These are phyloP conservation scores for Claviceps sorghi DNA, from an alignment of 2,329 filamentous ascomycete genomes.

Conservation along the genomic window DNA sequence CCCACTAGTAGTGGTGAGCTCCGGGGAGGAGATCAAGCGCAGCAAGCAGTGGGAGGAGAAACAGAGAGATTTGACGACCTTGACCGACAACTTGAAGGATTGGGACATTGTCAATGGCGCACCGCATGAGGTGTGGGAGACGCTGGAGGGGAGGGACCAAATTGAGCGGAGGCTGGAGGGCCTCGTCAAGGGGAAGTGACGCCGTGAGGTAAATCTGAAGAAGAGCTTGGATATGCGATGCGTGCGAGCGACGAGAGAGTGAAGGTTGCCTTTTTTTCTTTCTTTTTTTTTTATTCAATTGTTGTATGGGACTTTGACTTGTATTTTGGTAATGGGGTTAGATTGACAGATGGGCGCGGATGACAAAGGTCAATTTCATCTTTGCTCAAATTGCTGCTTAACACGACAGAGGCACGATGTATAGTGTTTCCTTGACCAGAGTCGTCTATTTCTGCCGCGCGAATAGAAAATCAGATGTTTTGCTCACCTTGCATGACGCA, in stretches of 20 bases:
- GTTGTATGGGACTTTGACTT: background rate
- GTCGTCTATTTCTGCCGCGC: too few species aligned
- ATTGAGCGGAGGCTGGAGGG: constrained; percentile 69
- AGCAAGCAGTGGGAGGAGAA: constrained; percentile 66
- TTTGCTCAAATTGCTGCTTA: too few species aligned
- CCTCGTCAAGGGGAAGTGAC: constrained; percentile 32
- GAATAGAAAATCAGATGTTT: too few species aligned
- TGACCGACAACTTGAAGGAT: constrained; percentile 62
- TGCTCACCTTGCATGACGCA: too few species aligned
- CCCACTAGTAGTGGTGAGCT: constrained; percentile 69
- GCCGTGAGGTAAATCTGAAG: background rate
- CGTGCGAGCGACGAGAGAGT: background rate
- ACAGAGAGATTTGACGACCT: constrained; percentile 66
- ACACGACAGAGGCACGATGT: too few species aligned
- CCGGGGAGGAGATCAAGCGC: constrained; percentile 52
- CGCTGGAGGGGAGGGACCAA: constrained; percentile 51
- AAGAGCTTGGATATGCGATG: background rate
- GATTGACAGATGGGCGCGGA: background rate
- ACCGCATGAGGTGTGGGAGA: constrained; percentile 76
- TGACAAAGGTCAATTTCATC: background rate
- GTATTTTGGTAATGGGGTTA: background rate
- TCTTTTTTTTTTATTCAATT: background rate
- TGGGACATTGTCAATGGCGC: constrained; percentile 84
- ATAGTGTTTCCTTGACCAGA: too few species aligned
- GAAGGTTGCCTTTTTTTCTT: background rate